Evolutionary conservation across 2,329 filamentous ascomycete species (phyloP).

Genomic region (Clonostachys rhizophaga): DNA sequence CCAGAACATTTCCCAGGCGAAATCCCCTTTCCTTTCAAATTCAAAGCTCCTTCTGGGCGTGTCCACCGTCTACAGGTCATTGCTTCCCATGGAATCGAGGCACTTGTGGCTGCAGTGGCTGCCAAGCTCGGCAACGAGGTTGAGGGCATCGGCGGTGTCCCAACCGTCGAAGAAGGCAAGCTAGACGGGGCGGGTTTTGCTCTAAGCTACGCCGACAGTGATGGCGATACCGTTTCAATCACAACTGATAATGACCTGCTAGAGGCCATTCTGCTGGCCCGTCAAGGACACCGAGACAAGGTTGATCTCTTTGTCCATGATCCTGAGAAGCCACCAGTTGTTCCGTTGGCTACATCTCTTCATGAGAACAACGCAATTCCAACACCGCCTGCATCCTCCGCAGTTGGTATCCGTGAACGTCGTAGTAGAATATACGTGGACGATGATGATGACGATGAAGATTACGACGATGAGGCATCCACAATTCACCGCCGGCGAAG

Average conservation of each 20-base stretch:
- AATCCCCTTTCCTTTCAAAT: conserved; percentile 92
- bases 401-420: conserved; percentile 43
- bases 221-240: conserved; percentile 94
- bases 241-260: conserved; percentile 91
- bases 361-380: conserved; percentile 45
- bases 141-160: conserved; percentile 77
- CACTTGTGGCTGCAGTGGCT: conserved; percentile 72
- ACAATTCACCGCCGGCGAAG: conserved; percentile 38
- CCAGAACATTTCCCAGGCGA: conserved; percentile 60
- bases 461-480: conserved; percentile 48
- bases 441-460: conserved; percentile 51
- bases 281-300: conserved; percentile 77
- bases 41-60: conserved; percentile 93
- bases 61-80: conserved; percentile 88
- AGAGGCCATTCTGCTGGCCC: conserved; percentile 82
- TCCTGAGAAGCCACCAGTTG: conserved; percentile 78
- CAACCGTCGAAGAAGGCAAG: conserved; percentile 73
- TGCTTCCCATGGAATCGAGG: conserved; percentile 73
- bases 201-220: conserved; percentile 92
- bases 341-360: conserved; percentile 20
- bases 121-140: conserved; percentile 82
- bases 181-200: conserved; percentile 78
- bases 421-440: conserved; percentile 43
- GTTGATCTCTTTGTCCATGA: conserved; percentile 97
- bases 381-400: conserved; percentile 42